Evolutionary conservation across 2,329 filamentous ascomycete genomes (phyloP).

Genomic region (Chrysoporthe deuterocubensis): DNA sequence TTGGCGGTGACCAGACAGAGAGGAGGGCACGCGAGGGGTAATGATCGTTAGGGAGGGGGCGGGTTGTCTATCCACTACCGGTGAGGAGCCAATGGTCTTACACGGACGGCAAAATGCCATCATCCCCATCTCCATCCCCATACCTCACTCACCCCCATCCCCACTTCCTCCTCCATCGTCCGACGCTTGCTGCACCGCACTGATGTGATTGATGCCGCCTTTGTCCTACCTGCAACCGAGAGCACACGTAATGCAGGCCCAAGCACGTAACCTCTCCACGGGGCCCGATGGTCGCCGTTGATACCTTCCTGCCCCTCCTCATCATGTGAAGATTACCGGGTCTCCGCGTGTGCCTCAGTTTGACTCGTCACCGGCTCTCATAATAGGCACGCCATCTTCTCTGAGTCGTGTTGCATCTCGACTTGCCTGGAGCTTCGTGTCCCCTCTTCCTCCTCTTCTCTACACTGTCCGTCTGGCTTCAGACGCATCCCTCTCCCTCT

Average conservation of each 20-base stretch:
- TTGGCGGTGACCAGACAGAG: not conserved
- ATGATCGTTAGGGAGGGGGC: not conserved
- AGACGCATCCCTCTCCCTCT: too few relatives aligned
- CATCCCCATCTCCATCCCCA: not conserved
- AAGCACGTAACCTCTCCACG: conserved; percentile 15
- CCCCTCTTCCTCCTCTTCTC: too few relatives aligned
- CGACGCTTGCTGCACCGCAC: not conserved
- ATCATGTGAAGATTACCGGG: not conserved
- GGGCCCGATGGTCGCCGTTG: conserved; percentile 17
- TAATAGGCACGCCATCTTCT: not conserved
- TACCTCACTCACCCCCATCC: not conserved
- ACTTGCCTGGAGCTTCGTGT: too few relatives aligned
- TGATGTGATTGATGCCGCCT: not conserved
- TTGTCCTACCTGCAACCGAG: not conserved
- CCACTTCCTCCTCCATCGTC: not conserved
- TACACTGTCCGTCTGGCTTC: too few relatives aligned
- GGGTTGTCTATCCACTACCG: not conserved
- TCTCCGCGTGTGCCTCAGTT: not conserved
- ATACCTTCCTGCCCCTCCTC: not conserved
- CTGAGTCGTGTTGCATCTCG: too few relatives aligned
- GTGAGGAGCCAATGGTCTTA: conserved; percentile 9
- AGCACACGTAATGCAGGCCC: conserved; percentile 15
- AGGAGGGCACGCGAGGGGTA: not conserved
- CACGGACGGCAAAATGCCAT: conserved; percentile 1
- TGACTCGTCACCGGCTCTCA: not conserved